Evolutionary conservation across 2,329 filamentous ascomycete species (phyloP), one percentile per base, ranked within the genome.

Genomic region (Knoxdaviesia capensis): DNA sequence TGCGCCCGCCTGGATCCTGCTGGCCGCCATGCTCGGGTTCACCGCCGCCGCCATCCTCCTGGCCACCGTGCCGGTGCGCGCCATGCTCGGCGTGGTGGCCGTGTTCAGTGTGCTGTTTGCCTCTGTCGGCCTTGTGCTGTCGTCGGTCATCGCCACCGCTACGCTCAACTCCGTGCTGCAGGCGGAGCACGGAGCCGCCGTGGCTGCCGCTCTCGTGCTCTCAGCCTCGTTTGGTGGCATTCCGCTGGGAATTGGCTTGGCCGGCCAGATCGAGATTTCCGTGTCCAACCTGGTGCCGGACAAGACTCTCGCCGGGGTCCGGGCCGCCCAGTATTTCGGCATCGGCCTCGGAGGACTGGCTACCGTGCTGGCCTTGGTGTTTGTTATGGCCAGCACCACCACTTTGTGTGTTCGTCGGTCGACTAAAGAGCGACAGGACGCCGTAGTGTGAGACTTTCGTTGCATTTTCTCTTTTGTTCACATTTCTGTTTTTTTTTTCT

Each of bases 201-300:
- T 66, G 8, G 63, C 56, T 0, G 62, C 61, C 5, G 71, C 65
- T 20, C 52, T 80, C 6, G 69, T 80, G 32, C 72, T 67, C 43
- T 79, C 75, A 0, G 61, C 77, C 7, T 69, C 80, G 45, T 80
- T 83, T 53, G 81, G 80, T 51, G 68, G 67, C 44, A 80, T 81
- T 33, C 72, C 71, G 1, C 54, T 81, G 4, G 74, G 72, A 0
- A 60, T 83, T 0, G 78, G 77, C 0, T 66, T 83, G 38, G 76
- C 76, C 0, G 75, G 74, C 0, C 80, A 73, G 0, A 66, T 80
- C 3, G 74, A 80, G 50, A 54, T 57, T 0, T 56, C 61, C 6
- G 52, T 62, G 1, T 50, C 51, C 38, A 31, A 48, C 20, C 45
- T 47, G 7, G 46, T 48, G 1, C 41, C 52, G 34, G 50, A 35